Evolutionary conservation across 257 asterid species (phyloP).

Genomic region (Solanum neorickii): DNA sequence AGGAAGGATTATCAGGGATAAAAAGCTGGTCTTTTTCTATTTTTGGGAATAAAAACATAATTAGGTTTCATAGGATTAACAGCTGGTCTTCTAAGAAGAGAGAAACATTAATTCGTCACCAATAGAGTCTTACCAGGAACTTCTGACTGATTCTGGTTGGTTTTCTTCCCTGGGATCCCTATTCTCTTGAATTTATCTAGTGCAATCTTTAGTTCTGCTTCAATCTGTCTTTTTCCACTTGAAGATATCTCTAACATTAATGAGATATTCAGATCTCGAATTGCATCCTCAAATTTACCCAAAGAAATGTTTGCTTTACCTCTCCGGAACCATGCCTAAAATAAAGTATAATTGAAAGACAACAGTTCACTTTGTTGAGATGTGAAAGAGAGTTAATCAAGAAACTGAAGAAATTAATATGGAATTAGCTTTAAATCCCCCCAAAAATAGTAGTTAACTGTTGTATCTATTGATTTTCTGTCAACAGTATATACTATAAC

Average conservation of each 20-base stretch:
- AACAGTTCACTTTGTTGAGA: not conserved
- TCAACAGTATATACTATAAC: not conserved
- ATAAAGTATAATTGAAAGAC: slow-evolving; percentile 4
- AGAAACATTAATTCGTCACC: not conserved
- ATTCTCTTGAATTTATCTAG: slow-evolving; percentile 18
- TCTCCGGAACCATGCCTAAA: slow-evolving; percentile 92
- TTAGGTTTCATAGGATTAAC: not conserved
- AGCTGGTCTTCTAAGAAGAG: not conserved
- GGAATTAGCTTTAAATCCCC: not conserved
- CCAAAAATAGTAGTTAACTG: not conserved
- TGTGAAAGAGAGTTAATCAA: not conserved
- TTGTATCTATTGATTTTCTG: not conserved
- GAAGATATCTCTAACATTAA: slow-evolving; percentile 48
- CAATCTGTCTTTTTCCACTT: slow-evolving; percentile 69
- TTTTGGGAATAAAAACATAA: not conserved
- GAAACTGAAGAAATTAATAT: not conserved
- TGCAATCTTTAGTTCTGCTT: slow-evolving; percentile 38
- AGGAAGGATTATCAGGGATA: not conserved
- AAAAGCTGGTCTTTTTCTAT: not conserved
- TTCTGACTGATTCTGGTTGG: slow-evolving; percentile 28
- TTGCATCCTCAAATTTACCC: slow-evolving; percentile 56
- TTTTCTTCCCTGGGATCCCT: slow-evolving; percentile 15
- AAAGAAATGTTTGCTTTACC: slow-evolving; percentile 69
- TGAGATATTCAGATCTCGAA: slow-evolving; percentile 52
- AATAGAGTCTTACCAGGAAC: slow-evolving; percentile 1